Evolutionary conservation across 2,329 filamentous ascomycete species (phyloP), one percentile per base, ranked within the genome.

Genomic region (Trichoderma guizhouense): DNA sequence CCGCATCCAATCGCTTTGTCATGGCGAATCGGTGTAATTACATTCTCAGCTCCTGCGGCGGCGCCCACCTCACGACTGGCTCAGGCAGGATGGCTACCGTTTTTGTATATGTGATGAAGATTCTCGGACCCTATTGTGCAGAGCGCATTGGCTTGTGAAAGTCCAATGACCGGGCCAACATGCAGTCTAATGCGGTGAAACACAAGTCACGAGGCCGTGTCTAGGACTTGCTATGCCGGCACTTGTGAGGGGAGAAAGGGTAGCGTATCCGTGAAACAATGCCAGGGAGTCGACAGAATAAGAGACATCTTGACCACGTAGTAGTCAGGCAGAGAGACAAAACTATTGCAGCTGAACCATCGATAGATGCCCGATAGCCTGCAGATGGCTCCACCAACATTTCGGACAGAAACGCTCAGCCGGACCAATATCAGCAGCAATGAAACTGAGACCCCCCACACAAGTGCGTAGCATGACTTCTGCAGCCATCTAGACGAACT

Each of bases 151-250:
- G 53, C n/a, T 58, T 53, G 53, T 53, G 47, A 43, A 64, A 71
- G 30, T 21, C 61, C 51, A 61, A 63, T 57, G 69, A 53, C 61
- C 15, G 24, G 26, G 55, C 34, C 66, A 28, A 36, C 30, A 67
- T 67, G 69, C 63, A 30, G 62, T 43, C 60, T 61, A 63, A 71
- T 64, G 68, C 68, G 43, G 60, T 71, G 60, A 55, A 71, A 71
- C 68, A 32, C 60, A 47, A 64, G 68, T 57, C 68, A 71, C 61
- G 68, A 68, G 65, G 53, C 65, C 26, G 32, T 68, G 55, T 47
- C 55, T 32, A 47, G 53, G 53, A 47, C 55, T 51, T 30, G 53
- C 24, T 26, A 15, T 60, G 32, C 55, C 53, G 65, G 65, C 18
- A 60, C 53, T 58, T 24, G 55, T 5, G 24, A 60, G 28, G 14